Percentiles rank a stretch among this genome's conserved stretches.
Conservation (phyloP, 139 green algal species). For the Chlorella vulgaris region DNA sequence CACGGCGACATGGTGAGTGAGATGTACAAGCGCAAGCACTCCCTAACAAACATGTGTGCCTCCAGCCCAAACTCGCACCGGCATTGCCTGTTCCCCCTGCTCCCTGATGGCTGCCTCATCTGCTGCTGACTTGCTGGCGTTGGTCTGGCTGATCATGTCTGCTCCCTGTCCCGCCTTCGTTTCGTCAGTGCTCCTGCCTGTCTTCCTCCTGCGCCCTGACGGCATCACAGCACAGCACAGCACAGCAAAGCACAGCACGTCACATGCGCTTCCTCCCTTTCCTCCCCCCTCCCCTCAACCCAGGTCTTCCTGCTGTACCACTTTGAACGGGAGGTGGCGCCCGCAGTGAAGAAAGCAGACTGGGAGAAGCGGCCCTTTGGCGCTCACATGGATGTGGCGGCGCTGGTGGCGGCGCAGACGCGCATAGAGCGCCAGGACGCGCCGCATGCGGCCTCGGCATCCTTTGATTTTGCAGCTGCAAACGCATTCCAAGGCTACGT, state of each 20-base stretch:
- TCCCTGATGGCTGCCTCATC: too few relatives aligned
- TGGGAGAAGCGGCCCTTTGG: conserved; percentile 66
- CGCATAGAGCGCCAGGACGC: conserved; percentile 96
- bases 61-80: too few relatives aligned
- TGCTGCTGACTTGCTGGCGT: too few relatives aligned
- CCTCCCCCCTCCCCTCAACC: not conserved
- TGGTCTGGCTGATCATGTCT: too few relatives aligned
- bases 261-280: not conserved
- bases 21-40: not conserved
- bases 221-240: too few relatives aligned
- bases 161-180: too few relatives aligned
- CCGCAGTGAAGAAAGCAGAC: conserved; percentile 45
- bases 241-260: too few relatives aligned
- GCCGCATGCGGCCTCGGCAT: conserved; percentile 73
- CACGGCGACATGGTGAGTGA: conserved; percentile 69
- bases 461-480: conserved; percentile 91
- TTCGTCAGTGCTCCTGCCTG: too few relatives aligned
- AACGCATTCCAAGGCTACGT: conserved; percentile 93
- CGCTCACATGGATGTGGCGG: conserved; percentile 79
- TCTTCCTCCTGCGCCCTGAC: too few relatives aligned
- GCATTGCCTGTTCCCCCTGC: too few relatives aligned
- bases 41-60: too few relatives aligned
- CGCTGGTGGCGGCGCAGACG: conserved; percentile 86
- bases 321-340: conserved; percentile 69
- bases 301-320: conserved; percentile 76